Evolutionary conservation across 73 alveolate genomes (phyloP), one percentile per base, ranked within the genome.

Genomic region (Symbiodinium natans): DNA sequence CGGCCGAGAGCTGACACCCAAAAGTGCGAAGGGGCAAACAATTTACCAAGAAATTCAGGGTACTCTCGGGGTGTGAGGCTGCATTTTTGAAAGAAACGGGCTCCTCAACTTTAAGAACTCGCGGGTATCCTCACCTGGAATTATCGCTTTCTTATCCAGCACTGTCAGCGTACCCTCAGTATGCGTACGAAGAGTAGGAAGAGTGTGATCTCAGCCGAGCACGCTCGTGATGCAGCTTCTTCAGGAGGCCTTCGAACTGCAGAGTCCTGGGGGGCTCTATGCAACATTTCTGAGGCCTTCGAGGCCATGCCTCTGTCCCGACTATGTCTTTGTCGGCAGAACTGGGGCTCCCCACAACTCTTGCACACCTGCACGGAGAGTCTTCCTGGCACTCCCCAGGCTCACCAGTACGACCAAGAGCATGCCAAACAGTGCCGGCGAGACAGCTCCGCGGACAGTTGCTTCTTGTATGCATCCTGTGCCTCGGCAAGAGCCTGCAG

Each of bases 311-410:
- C 59, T 13, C 59, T 9, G 59, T 13, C 59, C 59, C 59, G 13
- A 6, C 59, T 9, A 46, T 46, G 31, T 23, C 80, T 27, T 27
- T 25, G n/a, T 36, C 11, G 23, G 43, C 40, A 31, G 34, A 34
- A 17, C 97, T 90, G 89, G 36, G 97, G 11, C 25, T n/a, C 17
- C 31, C 40, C 23, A 29, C 97, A 90, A 42, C 41, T 90, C 97
- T 90, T 90, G 97, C 10, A 90, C 97, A 13, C 97, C 97, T 6
- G 97, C 97, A 6, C 97, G 97, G n/a, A 90, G 88, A 25, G 89
- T 54, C 39, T 90, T 90, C 97, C 97, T 90, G 97, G 77, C 95
- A 54, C 59, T 13, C 59, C 59, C 59, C 59, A 31, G 36, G 41
- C 27, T 1, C 86, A 9, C 10, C 17, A 27, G 29, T 8, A 21